Evolutionary conservation across 805 yeast genomes (phyloP).

Genomic region (Osmozyma mogii): DNA sequence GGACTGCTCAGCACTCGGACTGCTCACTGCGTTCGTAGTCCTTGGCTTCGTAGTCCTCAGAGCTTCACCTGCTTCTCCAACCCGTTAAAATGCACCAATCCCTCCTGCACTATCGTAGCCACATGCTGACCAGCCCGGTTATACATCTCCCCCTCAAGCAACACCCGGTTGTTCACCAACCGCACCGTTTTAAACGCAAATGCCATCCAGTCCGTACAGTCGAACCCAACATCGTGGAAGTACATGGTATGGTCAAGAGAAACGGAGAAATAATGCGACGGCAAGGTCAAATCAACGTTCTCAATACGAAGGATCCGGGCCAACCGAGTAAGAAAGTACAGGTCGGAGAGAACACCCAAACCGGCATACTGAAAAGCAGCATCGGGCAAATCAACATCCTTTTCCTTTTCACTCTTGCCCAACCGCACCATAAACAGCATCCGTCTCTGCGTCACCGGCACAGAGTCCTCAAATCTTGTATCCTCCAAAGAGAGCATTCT

Average conservation of each 20-base stretch:
- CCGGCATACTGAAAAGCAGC: conserved; percentile 40
- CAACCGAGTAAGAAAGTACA: conserved; percentile 43
- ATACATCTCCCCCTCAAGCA: conserved; percentile 53
- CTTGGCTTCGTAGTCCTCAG: too few relatives aligned
- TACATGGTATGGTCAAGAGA: conserved; percentile 62
- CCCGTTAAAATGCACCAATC: conserved; percentile 33
- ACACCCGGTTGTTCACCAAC: conserved; percentile 44
- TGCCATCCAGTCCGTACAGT: conserved; percentile 38
- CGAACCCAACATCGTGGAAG: conserved; percentile 50
- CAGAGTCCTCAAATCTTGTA: conserved; percentile 18
- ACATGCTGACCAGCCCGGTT: conserved; percentile 41
- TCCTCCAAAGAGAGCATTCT: conserved; percentile 23
- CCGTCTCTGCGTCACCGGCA: conserved; percentile 18
- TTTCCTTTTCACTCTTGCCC: conserved; percentile 15
- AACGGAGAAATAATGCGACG: conserved; percentile 38
- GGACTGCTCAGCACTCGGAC: too few relatives aligned
- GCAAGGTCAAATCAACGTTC: conserved; percentile 15
- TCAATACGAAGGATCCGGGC: conserved; percentile 42
- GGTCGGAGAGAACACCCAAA: conserved; percentile 52
- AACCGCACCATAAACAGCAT: conserved; percentile 18
- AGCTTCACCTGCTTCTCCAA: conserved; percentile 13
- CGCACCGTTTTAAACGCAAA: conserved; percentile 42
- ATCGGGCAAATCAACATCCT: conserved; percentile 9
- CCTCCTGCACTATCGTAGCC: conserved; percentile 63
- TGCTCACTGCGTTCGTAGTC: too few relatives aligned